phyloP scores from a whole-genome alignment of 2,329 filamentous ascomycete genomes.

The Fusarium sp. region DNA sequence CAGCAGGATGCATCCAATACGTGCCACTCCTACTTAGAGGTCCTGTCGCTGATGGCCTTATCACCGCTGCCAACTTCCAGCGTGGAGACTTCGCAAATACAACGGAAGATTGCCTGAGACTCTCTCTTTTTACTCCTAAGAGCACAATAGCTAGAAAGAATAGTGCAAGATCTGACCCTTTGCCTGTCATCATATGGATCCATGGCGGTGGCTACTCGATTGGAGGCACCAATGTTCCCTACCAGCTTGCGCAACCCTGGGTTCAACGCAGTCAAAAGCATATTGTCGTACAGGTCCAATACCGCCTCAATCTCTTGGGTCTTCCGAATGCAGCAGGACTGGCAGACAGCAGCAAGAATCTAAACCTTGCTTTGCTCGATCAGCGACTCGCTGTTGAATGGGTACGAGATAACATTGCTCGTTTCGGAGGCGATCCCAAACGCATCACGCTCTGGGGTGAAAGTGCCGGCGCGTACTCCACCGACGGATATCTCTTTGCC shows the following conservation, averaged over 20 bases:
- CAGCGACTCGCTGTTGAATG: conserved; percentile 37
- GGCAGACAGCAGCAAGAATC: background rate
- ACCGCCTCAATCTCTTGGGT: conserved; percentile 30
- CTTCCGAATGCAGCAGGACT: conserved; percentile 22
- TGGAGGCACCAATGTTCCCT: conserved; percentile 24
- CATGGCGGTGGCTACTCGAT: conserved; percentile 20
- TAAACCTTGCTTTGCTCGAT: conserved; percentile 32
- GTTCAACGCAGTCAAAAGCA: conserved; percentile 32
- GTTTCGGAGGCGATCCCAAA: conserved; percentile 28
- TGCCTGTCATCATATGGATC: conserved; percentile 30
- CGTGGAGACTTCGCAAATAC: conserved; percentile 30
- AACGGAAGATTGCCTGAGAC: conserved; percentile 31
- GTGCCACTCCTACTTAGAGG: conserved; percentile 6
- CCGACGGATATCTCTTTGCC: conserved; percentile 32
- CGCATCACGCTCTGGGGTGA: conserved; percentile 37
- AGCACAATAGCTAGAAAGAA: background rate
- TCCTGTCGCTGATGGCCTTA: background rate
- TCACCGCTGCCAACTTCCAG: conserved; percentile 26
- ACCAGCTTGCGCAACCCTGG: conserved; percentile 25
- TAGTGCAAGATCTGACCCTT: fast-evolving
- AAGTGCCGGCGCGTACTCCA: conserved; percentile 27
- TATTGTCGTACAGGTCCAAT: conserved; percentile 32
- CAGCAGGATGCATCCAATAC: conserved; percentile 33
- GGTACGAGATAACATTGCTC: conserved; percentile 31
- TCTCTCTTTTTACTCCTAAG: conserved; percentile 25